Evolutionary conservation across 106 monocot genomes (phyloP).

Genomic region (Cymbidium sinense): DNA sequence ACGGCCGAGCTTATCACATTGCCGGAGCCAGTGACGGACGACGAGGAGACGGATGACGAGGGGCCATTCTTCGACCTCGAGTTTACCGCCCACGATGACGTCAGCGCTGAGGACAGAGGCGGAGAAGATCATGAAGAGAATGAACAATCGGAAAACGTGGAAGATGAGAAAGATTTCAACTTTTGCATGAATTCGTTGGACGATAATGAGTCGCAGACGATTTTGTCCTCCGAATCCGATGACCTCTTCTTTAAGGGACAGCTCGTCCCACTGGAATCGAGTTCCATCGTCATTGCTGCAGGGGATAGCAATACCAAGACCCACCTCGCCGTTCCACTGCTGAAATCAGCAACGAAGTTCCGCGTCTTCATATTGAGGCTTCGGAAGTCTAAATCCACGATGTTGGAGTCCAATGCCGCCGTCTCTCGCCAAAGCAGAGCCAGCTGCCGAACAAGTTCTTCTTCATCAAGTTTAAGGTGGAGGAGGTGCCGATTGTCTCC

Average conservation of each 20-base stretch:
- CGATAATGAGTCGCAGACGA: not conserved
- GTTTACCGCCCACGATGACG: conserved; percentile 26
- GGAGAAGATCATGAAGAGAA: not conserved
- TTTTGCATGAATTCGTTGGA: conserved; percentile 17
- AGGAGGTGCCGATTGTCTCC: conserved; percentile 50
- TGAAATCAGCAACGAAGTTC: conserved; percentile 65
- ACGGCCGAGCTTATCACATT: not conserved
- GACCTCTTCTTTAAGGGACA: conserved; percentile 47
- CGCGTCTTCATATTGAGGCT: conserved; percentile 52
- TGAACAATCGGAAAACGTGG: not conserved
- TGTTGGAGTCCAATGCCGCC: conserved; percentile 1
- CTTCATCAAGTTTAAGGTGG: conserved; percentile 55
- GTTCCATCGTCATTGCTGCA: conserved; percentile 8
- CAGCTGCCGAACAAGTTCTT: conserved; percentile 18
- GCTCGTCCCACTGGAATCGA: conserved; percentile 31
- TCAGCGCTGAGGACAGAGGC: not conserved
- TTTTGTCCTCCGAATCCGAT: conserved; percentile 36
- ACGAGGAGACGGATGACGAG: conserved; percentile 26
- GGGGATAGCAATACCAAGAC: conserved; percentile 17
- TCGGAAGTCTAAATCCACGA: conserved; percentile 26
- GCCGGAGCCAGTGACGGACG: not conserved
- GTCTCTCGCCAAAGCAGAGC: conserved; percentile 10
- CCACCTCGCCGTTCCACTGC: conserved; percentile 33
- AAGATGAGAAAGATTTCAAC: conserved; percentile 22
- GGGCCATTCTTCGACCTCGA: conserved; percentile 72